phyloP scores from a whole-genome alignment of 805 yeast species.

The Candida bentonensis region DNA sequence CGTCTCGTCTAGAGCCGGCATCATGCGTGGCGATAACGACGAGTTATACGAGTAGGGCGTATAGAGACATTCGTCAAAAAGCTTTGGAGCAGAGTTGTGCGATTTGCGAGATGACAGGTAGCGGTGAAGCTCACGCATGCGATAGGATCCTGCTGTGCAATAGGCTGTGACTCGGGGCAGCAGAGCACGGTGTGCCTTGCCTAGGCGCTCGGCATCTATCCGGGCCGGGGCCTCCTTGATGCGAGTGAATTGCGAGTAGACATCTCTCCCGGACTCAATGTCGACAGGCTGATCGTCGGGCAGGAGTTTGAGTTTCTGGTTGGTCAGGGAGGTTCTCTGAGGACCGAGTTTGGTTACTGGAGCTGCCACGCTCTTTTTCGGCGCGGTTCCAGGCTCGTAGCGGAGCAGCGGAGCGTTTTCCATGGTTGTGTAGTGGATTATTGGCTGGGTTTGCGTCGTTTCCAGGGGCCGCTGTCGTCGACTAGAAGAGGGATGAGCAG shows the following conservation, averaged over 20 bases:
- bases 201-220: conserved; percentile 84
- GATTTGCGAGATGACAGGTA: conserved; percentile 68
- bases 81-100: conserved; percentile 55
- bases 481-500: neutral
- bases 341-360: conserved; percentile 20
- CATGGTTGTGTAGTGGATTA: neutral
- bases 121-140: conserved; percentile 71
- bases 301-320: conserved; percentile 76
- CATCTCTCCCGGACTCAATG: conserved; percentile 33
- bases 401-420: conserved; percentile 9
- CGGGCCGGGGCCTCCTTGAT: conserved; percentile 83
- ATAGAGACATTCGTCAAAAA: conserved; percentile 89
- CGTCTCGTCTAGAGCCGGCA: conserved; percentile 12
- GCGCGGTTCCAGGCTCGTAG: neutral
- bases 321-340: conserved; percentile 68
- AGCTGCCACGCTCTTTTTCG: conserved; percentile 2
- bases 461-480: neutral
- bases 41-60: conserved; percentile 55
- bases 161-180: conserved; percentile 92
- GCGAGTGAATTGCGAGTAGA: conserved; percentile 70
- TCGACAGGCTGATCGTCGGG: conserved; percentile 36
- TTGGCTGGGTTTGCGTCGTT: neutral
- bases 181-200: conserved; percentile 69
- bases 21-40: neutral
- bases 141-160: conserved; percentile 87